Percentiles rank a stretch among this genome's conserved stretches.
phyloP scores from a whole-genome alignment of 306 rosid genomes.

The Myrica gale region DNA sequence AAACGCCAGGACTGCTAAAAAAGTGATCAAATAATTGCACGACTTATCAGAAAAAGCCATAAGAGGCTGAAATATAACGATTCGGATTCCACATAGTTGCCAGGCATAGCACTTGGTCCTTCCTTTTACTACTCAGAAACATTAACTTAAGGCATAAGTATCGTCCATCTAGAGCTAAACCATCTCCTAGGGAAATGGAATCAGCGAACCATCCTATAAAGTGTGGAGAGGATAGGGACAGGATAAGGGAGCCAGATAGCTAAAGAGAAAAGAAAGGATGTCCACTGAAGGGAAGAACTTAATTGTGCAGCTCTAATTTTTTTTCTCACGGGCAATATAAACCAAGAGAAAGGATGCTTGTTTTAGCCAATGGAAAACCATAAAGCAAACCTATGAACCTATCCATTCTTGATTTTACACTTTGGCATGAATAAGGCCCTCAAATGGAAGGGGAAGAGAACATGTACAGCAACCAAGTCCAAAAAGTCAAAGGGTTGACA shows the following conservation, averaged over 20 bases:
- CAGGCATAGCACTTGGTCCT: background rate
- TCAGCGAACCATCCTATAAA: background rate
- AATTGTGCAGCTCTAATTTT: background rate
- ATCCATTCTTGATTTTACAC: background rate
- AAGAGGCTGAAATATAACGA: background rate
- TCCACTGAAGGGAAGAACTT: background rate
- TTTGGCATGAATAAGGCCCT: background rate
- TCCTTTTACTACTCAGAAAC: background rate
- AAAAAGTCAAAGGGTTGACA: background rate
- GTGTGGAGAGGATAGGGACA: background rate
- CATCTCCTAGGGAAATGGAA: background rate
- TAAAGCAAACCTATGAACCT: background rate
- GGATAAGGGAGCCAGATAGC: background rate
- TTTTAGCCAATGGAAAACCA: background rate
- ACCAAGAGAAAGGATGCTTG: background rate
- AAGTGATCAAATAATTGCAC: background rate
- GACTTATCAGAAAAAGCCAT: background rate
- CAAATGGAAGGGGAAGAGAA: background rate
- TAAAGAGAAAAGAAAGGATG: background rate
- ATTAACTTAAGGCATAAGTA: background rate
- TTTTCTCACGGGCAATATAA: background rate
- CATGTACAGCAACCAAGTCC: background rate
- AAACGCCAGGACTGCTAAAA: background rate
- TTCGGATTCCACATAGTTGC: background rate
- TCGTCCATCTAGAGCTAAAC: background rate